phyloP scores from a whole-genome alignment of 106 monocot species.

The Allium sativum region DNA sequence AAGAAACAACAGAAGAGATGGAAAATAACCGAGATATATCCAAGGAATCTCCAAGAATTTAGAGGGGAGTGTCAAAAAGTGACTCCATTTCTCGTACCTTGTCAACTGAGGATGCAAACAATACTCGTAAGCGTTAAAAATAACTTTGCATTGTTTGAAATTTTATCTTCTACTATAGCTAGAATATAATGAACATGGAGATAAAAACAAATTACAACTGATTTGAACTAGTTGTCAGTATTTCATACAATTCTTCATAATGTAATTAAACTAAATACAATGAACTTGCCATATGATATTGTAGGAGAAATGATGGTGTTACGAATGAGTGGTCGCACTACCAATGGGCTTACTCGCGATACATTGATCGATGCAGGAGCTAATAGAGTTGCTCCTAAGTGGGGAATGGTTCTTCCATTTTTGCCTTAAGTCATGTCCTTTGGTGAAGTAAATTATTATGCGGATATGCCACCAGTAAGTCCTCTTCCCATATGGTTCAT shows the following conservation, averaged over 20 bases:
- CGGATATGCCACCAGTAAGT: conserved; percentile 85
- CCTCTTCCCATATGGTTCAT: background rate
- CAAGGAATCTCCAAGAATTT: conserved; percentile 14
- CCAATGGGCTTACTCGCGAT: conserved; percentile 13
- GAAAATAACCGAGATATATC: conserved; percentile 20
- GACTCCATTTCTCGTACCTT: conserved; percentile 16
- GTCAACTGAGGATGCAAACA: conserved; percentile 20
- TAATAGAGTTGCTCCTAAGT: conserved; percentile 23
- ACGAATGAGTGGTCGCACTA: conserved; percentile 15
- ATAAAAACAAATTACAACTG: background rate
- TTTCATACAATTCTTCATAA: background rate
- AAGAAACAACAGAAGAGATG: conserved; percentile 39
- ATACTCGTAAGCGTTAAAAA: conserved; percentile 17
- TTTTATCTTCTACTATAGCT: background rate
- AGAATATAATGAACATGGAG: conserved; percentile 1
- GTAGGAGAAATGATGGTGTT: conserved; percentile 36
- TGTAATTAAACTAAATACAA: conserved; percentile 1
- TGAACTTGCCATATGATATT: background rate
- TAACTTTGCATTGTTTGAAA: background rate
- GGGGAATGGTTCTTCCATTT: conserved; percentile 97
- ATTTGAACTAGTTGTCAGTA: background rate
- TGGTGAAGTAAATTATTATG: conserved; percentile 77
- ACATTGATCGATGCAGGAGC: conserved; percentile 21
- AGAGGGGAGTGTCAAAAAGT: conserved; percentile 8
- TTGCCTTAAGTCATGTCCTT: conserved; percentile 81